Base-by-base conservation (phyloP, 1,139 yeast genomes). In the Arxiozyma telluris region DNA sequence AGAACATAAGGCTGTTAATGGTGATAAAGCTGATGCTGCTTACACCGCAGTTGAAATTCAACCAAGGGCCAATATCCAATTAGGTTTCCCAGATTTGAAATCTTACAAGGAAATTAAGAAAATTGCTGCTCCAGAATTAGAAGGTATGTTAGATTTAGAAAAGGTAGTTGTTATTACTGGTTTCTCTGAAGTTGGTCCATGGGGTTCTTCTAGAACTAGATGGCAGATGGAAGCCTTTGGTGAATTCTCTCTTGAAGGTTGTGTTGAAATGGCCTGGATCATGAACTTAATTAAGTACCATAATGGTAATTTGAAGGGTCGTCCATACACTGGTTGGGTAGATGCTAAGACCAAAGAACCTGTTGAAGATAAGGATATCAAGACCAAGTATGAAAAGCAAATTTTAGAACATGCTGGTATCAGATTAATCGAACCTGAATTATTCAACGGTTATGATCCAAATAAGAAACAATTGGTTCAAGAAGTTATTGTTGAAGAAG, bases 211-310 rank as follows among this genome's bases (percentile, higher is more conserved):
- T 49, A 87, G 98, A 80, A 93, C 98, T 58, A 84, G 98, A 79
- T 93, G 98, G 98, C 98, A 93, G 75, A 93, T 93, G 96, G 98
- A 93, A 76, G 88, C 97, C 54, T 63, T 74, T 58, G 98, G 98
- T 66, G 90, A 87, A 69, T 93, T 93, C 74, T 91, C 98, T n/a
- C 77, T 93, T 66, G 98, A 93, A 76, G 98, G 98, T 69, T 87
- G 96, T 68, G 87, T 93, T 70, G 98, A 93, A 77, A 91, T 93
- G 96, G 98, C 98, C 53, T 93, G 98, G 98, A 90, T 93, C 64
- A 93, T 93, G 98, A 98, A 98, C 63, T 80, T 87, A 71, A 90
- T 93, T 76, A 88, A 87, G 74, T 93, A 93, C 77, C 90, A 84
- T 72, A 89, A 88, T 63, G 98, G 97, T 75, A 82, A 83, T 71